These are phyloP conservation scores for Pseudogymnoascus sp. DNA, from an alignment of 2,329 filamentous ascomycete species.

Conservation along the genomic window DNA sequence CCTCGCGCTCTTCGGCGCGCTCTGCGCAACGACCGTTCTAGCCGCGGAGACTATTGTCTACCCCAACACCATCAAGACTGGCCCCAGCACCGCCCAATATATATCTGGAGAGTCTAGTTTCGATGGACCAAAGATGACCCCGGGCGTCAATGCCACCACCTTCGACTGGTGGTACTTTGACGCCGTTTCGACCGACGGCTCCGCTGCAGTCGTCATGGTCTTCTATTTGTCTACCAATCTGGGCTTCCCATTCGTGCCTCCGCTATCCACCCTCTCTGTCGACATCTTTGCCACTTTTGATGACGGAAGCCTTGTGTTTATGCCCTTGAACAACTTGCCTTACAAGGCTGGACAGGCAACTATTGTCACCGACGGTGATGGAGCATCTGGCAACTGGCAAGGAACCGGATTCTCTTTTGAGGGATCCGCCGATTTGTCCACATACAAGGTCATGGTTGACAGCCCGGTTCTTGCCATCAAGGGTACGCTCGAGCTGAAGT, in stretches of 20 bases:
- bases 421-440: slow-evolving; percentile 13
- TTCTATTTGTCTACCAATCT: slow-evolving; percentile 26
- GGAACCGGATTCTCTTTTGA: slow-evolving; percentile 14
- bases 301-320: slow-evolving; percentile 12
- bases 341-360: slow-evolving; percentile 1
- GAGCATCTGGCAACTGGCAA: slow-evolving; percentile 13
- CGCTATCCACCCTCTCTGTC: slow-evolving; percentile 9
- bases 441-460: slow-evolving; percentile 14
- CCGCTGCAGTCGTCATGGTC: slow-evolving; percentile 25
- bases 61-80: not conserved
- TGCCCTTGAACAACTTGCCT: slow-evolving; percentile 2
- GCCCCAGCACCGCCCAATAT: not conserved
- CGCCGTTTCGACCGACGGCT: slow-evolving; percentile 24
- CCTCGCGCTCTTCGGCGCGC: not conserved
- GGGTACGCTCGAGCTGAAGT: slow-evolving; percentile 14
- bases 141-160: slow-evolving; percentile 14
- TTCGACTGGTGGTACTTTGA: slow-evolving; percentile 37
- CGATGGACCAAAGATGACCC: slow-evolving; percentile 19
- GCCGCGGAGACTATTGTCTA: not conserved
- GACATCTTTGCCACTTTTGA: slow-evolving; percentile 12
- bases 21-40: not conserved
- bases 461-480: slow-evolving; percentile 12
- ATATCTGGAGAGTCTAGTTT: slow-evolving; percentile 2
- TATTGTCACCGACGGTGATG: slow-evolving; percentile 12
- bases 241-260: slow-evolving; percentile 30